Conservation (phyloP, 2,329 filamentous ascomycete species). For the Aspergillus neoniger region DNA sequence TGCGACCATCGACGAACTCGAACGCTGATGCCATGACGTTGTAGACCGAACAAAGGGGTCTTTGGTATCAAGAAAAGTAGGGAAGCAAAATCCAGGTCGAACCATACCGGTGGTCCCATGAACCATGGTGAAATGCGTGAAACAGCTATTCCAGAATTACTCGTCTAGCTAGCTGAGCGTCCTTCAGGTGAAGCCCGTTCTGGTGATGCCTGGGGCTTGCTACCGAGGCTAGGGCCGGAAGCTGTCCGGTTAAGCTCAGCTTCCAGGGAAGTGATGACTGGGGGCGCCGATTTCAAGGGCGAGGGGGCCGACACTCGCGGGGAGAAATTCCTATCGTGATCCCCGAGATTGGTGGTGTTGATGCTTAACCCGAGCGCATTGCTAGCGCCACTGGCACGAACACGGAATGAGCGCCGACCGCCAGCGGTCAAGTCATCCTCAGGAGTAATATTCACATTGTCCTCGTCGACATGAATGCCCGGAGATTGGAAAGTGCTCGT, state of each 20-base stretch:
- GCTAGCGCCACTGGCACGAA: constrained; percentile 35
- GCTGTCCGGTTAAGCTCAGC: constrained; percentile 25
- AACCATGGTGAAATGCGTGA: neutral
- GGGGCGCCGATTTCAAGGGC: constrained; percentile 36
- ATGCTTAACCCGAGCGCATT: constrained; percentile 30
- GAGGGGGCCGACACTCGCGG: constrained; percentile 23
- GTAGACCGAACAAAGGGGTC: neutral
- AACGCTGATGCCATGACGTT: constrained; percentile 1
- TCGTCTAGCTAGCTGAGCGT: constrained; percentile 10
- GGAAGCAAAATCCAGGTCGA: constrained; percentile 2
- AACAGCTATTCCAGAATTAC: neutral
- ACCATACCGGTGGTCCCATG: constrained; percentile 17
- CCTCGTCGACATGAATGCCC: constrained; percentile 22
- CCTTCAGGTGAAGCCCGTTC: constrained; percentile 15
- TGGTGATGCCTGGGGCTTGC: constrained; percentile 24
- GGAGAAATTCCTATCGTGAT: constrained; percentile 27
- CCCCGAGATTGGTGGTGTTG: constrained; percentile 33
- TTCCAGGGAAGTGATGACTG: constrained; percentile 32
- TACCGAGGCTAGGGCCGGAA: constrained; percentile 32
- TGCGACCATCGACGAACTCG: neutral
- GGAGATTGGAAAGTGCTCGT: constrained; percentile 23
- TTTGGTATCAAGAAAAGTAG: neutral
- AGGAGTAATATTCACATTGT: constrained; percentile 30
- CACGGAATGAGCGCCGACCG: constrained; percentile 35
- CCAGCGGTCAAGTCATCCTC: constrained; percentile 24